phyloP scores from a whole-genome alignment of 2,329 filamentous ascomycete species.

The Magnaporthiopsis incrustans region DNA sequence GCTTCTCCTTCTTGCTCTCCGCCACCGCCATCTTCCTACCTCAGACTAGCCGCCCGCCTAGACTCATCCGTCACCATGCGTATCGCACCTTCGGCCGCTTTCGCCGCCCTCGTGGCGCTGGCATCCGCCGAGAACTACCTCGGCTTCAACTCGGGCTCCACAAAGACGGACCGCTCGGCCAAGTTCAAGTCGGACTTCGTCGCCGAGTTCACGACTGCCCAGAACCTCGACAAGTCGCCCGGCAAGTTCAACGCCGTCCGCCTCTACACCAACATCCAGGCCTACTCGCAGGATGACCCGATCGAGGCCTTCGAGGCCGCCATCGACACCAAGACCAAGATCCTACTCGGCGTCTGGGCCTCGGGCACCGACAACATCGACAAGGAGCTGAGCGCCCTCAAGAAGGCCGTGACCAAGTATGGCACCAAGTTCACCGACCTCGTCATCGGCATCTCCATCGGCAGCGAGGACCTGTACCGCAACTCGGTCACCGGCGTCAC shows the following conservation, averaged over 20 bases:
- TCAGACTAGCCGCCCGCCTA: background rate
- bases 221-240: conserved; percentile 52
- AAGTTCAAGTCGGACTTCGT: conserved; percentile 52
- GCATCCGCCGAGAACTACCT: conserved; percentile 39
- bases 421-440: conserved; percentile 45
- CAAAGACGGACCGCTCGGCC: conserved; percentile 36
- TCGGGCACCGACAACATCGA: conserved; percentile 46
- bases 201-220: conserved; percentile 59
- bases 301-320: conserved; percentile 73
- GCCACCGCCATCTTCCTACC: background rate
- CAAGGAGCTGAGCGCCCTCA: conserved; percentile 52
- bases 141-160: conserved; percentile 45
- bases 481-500: conserved; percentile 50
- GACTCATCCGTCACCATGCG: conserved; percentile 29
- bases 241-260: conserved; percentile 59
- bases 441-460: conserved; percentile 57
- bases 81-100: conserved; percentile 28
- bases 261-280: conserved; percentile 61
- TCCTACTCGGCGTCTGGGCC: conserved; percentile 60
- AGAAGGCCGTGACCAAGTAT: conserved; percentile 44
- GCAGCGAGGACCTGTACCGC: conserved; percentile 61
- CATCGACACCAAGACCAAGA: conserved; percentile 47
- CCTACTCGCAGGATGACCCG: conserved; percentile 62
- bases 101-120: conserved; percentile 30
- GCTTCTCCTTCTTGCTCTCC: background rate